A percentile compares a stretch with the other conserved stretches of the same genome.
Evolutionary conservation across 2,329 filamentous ascomycete species (phyloP).

Genomic region (Pseudopithomyces maydicus): DNA sequence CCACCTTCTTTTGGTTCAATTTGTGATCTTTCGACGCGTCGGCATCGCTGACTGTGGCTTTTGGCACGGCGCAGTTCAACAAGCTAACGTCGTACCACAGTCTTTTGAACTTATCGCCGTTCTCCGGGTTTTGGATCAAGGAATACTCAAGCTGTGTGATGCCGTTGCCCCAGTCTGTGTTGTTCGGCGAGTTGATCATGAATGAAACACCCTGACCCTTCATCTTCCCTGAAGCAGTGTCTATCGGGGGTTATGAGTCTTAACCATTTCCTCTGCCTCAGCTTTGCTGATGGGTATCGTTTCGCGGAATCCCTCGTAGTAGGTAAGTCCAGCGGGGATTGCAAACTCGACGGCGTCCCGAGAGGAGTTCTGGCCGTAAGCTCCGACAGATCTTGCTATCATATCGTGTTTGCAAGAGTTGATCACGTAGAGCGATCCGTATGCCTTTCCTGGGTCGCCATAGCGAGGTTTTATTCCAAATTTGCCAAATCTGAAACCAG

Average conservation of each 20-base stretch:
- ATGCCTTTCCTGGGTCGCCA: not conserved
- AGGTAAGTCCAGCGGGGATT: not conserved
- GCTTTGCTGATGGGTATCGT: not conserved
- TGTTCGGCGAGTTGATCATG: not conserved
- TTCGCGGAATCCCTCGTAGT: not conserved
- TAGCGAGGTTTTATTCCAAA: not conserved
- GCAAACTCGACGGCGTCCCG: not conserved
- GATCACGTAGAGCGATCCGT: slow-evolving; percentile 1
- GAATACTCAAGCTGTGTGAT: slow-evolving; percentile 11
- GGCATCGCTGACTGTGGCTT: not conserved
- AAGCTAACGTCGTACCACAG: slow-evolving; percentile 22
- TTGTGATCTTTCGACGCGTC: not conserved
- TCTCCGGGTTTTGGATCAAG: slow-evolving; percentile 4
- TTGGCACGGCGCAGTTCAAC: slow-evolving; percentile 13
- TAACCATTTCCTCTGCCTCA: not conserved
- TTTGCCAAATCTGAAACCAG: no score
- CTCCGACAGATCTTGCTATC: not conserved
- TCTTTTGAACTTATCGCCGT: slow-evolving; percentile 1
- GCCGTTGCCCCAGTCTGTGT: not conserved
- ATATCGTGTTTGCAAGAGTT: slow-evolving; percentile 2
- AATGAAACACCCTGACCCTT: not conserved
- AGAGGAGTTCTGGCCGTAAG: not conserved
- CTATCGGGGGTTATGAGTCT: not conserved
- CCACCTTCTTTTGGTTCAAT: slow-evolving; percentile 1
- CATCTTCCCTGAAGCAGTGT: not conserved